These are phyloP conservation scores for Scalesia atractyloides DNA, from an alignment of 129 eudicot species.

Conservation along the genomic window DNA sequence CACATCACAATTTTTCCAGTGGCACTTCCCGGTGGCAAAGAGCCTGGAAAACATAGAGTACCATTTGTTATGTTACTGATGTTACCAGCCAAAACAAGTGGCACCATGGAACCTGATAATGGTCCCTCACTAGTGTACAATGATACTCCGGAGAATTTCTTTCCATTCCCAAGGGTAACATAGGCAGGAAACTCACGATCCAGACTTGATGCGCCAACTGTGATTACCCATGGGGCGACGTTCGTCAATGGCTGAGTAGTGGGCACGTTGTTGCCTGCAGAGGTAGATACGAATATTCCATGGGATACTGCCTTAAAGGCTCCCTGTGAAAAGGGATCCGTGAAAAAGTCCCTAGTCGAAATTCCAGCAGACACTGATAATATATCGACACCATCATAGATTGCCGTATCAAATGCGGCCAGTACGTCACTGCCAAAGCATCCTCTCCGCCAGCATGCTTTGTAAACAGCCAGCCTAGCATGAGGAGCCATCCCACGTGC, in stretches of 20 bases:
- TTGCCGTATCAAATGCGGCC: conserved; percentile 61
- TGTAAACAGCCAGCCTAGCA: conserved; percentile 76
- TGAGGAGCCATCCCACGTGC: conserved; percentile 75
- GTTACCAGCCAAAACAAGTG: conserved; percentile 57
- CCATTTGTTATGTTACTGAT: conserved; percentile 40
- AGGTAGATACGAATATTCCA: conserved; percentile 60
- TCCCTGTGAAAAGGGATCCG: too few relatives aligned
- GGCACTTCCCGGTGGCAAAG: conserved; percentile 42
- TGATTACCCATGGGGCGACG: conserved; percentile 74
- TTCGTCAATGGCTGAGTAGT: conserved; percentile 28
- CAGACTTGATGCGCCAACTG: conserved; percentile 74
- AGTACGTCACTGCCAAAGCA: conserved; percentile 62
- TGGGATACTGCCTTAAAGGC: conserved; percentile 43
- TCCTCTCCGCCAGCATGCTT: conserved; percentile 67
- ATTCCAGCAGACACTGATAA: conserved; percentile 28
- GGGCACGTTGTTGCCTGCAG: conserved; percentile 72
- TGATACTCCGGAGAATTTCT: conserved; percentile 46
- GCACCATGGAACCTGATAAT: conserved; percentile 30
- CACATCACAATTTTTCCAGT: conserved; percentile 75
- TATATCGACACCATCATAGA: conserved; percentile 64
- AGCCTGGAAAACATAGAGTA: conserved; percentile 50
- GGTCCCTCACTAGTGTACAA: conserved; percentile 52
- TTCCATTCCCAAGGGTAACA: conserved; percentile 58
- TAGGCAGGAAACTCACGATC: conserved; percentile 75
- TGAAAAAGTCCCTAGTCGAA: too few relatives aligned